Conservation (phyloP, 225 moss, liverwort and hornwort species). For the Physcomitrium patens region DNA sequence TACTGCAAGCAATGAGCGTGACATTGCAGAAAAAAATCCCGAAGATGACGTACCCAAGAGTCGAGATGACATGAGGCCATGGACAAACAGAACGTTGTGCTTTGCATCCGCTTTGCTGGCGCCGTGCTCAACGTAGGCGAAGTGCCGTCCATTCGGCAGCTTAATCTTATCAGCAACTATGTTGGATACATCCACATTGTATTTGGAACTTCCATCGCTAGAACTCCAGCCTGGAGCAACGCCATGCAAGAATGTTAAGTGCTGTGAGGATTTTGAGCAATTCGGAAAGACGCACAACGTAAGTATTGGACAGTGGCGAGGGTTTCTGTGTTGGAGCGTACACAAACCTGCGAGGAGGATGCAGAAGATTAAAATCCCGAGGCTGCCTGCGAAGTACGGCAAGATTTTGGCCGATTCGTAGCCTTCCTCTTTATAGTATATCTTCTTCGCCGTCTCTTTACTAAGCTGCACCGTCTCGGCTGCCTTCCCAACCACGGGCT, state of each 20-base stretch:
- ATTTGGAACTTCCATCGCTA: conserved; percentile 48
- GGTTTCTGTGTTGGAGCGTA: background rate
- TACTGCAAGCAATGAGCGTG: background rate
- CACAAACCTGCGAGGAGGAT: conserved; percentile 47
- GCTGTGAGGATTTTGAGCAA: too few species aligned
- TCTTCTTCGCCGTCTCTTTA: conserved; percentile 38
- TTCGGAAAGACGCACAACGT: too few species aligned
- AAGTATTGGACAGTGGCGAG: too few species aligned
- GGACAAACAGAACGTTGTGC: conserved; percentile 37
- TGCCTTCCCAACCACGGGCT: conserved; percentile 44
- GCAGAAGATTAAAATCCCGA: conserved; percentile 46
- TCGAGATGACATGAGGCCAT: conserved; percentile 38
- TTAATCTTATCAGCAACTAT: conserved; percentile 51
- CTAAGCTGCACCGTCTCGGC: conserved; percentile 46
- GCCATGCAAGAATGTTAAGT: background rate
- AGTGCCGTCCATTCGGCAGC: conserved; percentile 44
- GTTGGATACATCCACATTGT: conserved; percentile 49
- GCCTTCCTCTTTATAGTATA: conserved; percentile 52
- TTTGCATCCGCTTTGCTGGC: conserved; percentile 45
- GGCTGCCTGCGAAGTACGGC: conserved; percentile 51
- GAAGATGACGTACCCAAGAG: conserved; percentile 35
- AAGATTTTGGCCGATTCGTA: conserved; percentile 41
- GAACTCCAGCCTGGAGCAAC: conserved; percentile 40
- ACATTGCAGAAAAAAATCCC: background rate
- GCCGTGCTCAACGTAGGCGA: conserved; percentile 52